Base-by-base conservation (phyloP, 2,329 filamentous ascomycete genomes). In the Daldinia eschscholtzii region DNA sequence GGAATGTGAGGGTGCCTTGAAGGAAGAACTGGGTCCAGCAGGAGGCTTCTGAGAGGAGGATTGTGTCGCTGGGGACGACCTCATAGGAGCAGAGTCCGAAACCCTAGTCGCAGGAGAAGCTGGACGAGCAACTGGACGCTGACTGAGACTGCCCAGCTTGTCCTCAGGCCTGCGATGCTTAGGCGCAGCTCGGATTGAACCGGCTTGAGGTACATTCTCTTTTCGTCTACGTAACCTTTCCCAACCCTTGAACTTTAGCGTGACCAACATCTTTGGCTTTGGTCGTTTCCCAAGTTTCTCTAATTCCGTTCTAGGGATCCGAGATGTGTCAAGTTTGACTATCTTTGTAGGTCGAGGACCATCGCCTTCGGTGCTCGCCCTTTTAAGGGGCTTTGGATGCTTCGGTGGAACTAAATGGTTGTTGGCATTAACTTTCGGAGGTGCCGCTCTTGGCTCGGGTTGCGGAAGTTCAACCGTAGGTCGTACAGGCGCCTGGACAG, bases 281-380 rank as follows among this genome's bases (percentile, higher is more conserved):
- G 64, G 61, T 20, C 58, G 59, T 15, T 65, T 64, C 12, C 20
- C 59, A 37, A 73, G 59, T 23, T 70, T 73, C 30, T 72, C 65
- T 23, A 78, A 64, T n/a, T 68, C 65, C 20, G 67, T 70, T 23
- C 63, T 57, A 1, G 73, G 70, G 10, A 79, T 74, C 7, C 46
- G 70, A 41, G 74, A 76, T 5, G 76, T 78, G 20, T 77, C 65
- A 10, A 79, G 73, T 62, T 77, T 79, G n/a, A 79, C 65, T 6
- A 79, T 72, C 70, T 79, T 79, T 5, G 72, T 75, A 15, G 77
- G 77, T 10, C 76, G 73, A 9, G 67, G 61, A 6, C 73, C 70
- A 18, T 77, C 76, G 30, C 70, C 73, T 46, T 79, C 77, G 4
- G 74, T 74, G 28, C 76, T 78, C 4, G 73, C 64, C 3, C 77